Evolutionary conservation across 176 grass and related monocot genomes (phyloP).

Genomic region (Rhynchospora pubera): DNA sequence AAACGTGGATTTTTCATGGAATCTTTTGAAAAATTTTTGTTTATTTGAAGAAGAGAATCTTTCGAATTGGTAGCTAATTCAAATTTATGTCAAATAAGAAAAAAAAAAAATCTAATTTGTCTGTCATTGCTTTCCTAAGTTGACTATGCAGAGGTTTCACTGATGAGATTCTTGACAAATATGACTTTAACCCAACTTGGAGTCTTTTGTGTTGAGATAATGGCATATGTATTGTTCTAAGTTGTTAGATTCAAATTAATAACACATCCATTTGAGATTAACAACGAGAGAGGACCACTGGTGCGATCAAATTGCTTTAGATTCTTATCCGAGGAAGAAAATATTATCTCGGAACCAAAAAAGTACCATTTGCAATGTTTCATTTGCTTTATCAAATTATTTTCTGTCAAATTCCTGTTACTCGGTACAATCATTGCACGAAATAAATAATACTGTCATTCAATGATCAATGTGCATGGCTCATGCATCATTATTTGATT

Average conservation of each 20-base stretch:
- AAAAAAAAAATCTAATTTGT: not conserved
- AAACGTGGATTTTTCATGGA: not conserved
- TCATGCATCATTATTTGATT: constrained; percentile 9
- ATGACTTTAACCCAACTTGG: not conserved
- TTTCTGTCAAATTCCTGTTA: not conserved
- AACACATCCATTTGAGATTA: no score
- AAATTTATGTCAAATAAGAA: not conserved
- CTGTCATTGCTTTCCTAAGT: not conserved
- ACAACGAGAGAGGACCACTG: not conserved
- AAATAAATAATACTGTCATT: not conserved
- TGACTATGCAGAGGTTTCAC: constrained; percentile 2
- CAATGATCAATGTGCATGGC: constrained; percentile 11
- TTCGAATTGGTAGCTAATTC: not conserved
- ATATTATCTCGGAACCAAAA: not conserved
- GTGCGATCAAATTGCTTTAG: not conserved
- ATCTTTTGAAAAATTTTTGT: not conserved
- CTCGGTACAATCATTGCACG: not conserved
- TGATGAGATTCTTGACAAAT: not conserved
- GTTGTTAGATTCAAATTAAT: not conserved
- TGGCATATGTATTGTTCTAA: not conserved
- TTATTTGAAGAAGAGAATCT: not conserved
- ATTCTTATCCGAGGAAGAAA: not conserved
- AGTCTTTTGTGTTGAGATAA: not conserved
- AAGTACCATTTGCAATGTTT: not conserved
- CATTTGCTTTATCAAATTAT: not conserved